A percentile compares a stretch with the other conserved stretches of the same genome.
These are phyloP conservation scores for Sinapis alba DNA, from an alignment of 441 rosid species.

Conservation along the genomic window DNA sequence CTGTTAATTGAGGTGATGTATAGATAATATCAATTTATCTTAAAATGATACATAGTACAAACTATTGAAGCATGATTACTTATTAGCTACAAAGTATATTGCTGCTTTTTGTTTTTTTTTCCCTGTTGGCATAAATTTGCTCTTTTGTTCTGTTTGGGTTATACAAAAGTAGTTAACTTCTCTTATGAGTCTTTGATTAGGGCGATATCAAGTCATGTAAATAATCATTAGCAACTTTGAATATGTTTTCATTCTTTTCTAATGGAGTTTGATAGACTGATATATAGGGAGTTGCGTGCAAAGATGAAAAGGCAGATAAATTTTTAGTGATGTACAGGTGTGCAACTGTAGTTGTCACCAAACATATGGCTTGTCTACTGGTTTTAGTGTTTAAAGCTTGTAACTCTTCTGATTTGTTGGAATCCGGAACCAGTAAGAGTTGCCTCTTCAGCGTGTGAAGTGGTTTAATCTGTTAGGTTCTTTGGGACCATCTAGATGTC, in stretches of 20 bases:
- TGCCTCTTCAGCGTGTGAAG: constrained; percentile 43
- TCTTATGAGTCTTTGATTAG: not conserved
- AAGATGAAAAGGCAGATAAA: constrained; percentile 25
- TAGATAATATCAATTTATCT: not conserved
- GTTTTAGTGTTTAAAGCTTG: constrained; percentile 22
- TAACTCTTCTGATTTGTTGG: constrained; percentile 38
- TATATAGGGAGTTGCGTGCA: constrained; percentile 41
- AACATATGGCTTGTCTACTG: constrained; percentile 43
- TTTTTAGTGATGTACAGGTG: constrained; percentile 32
- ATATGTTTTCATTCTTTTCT: not conserved
- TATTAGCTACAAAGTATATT: constrained; percentile 2
- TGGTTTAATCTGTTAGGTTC: constrained; percentile 34
- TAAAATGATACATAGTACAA: not conserved
- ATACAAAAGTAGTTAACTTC: constrained; percentile 22
- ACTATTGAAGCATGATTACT: constrained; percentile 2
- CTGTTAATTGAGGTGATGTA: no score
- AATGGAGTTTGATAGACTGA: constrained; percentile 24
- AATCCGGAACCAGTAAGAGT: constrained; percentile 32
- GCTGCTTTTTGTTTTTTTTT: not conserved
- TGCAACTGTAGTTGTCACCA: constrained; percentile 40
- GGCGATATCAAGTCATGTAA: constrained; percentile 19
- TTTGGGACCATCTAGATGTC: constrained; percentile 40
- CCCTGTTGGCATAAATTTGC: not conserved
- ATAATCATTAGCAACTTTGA: constrained; percentile 29
- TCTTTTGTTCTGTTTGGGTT: constrained; percentile 4